Percentiles rank a stretch among this genome's conserved stretches.
phyloP scores from a whole-genome alignment of 2,329 filamentous ascomycete genomes.

The Apiospora aurea region DNA sequence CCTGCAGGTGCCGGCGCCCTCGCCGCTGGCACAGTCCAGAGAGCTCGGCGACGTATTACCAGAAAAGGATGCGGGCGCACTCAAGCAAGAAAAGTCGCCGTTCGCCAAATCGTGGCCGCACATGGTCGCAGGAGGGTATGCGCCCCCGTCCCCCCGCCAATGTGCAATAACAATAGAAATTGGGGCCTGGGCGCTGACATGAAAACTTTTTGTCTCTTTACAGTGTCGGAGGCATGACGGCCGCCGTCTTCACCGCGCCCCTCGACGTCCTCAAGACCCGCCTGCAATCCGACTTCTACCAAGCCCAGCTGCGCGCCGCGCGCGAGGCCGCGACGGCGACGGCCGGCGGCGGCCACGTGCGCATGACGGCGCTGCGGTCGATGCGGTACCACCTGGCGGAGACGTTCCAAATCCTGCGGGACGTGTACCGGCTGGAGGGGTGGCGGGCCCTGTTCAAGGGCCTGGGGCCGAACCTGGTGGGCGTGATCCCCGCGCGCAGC shows the following conservation, averaged over 20 bases:
- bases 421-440: conserved; percentile 83
- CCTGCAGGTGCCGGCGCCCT: conserved; percentile 36
- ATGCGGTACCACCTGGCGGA: conserved; percentile 80
- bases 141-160: not conserved
- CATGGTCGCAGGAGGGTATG: conserved; percentile 88
- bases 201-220: conserved; percentile 27
- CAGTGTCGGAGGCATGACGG: conserved; percentile 88
- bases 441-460: conserved; percentile 92
- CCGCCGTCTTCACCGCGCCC: conserved; percentile 90
- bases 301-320: conserved; percentile 76
- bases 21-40: conserved; percentile 61
- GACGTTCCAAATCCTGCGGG: conserved; percentile 83
- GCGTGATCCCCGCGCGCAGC: conserved; percentile 85
- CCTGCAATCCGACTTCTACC: conserved; percentile 93
- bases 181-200: not conserved
- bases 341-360: conserved; percentile 47
- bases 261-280: conserved; percentile 94
- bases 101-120: conserved; percentile 87
- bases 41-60: conserved; percentile 66
- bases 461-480: conserved; percentile 86
- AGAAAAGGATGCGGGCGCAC: conserved; percentile 46
- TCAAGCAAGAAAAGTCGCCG: conserved; percentile 53
- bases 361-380: conserved; percentile 70
- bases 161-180: not conserved
- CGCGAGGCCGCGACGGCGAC: conserved; percentile 59